phyloP scores from a whole-genome alignment of 2,329 filamentous ascomycete species.

The Pseudocercospora eumusae region DNA sequence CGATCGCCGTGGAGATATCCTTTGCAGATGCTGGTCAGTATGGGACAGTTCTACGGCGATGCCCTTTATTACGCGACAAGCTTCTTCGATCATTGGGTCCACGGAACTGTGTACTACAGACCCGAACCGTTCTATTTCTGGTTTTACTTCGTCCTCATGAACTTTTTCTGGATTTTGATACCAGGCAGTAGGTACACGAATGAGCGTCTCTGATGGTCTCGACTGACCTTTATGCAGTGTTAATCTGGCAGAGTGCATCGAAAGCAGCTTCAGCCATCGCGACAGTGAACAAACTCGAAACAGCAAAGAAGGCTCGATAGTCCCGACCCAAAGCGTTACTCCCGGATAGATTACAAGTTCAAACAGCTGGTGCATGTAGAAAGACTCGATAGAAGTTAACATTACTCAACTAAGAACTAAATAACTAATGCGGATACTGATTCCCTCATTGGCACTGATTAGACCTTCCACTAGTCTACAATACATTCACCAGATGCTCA shows the following conservation, averaged over 20 bases:
- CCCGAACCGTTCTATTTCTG: slow-evolving; percentile 67
- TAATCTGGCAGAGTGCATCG: slow-evolving; percentile 34
- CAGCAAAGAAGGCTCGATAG: slow-evolving; percentile 31
- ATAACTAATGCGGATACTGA: neutral
- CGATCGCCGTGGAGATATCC: slow-evolving; percentile 60
- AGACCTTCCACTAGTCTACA: no score
- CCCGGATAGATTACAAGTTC: neutral
- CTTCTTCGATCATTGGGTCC: slow-evolving; percentile 60
- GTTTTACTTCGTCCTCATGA: slow-evolving; percentile 67
- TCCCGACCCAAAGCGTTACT: neutral
- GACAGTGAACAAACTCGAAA: slow-evolving; percentile 26
- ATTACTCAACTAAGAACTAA: neutral
- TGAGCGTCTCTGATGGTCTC: neutral
- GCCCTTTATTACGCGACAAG: slow-evolving; percentile 65
- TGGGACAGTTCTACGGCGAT: slow-evolving; percentile 66
- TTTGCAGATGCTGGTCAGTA: slow-evolving; percentile 61
- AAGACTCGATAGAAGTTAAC: neutral
- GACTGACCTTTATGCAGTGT: slow-evolving; percentile 27
- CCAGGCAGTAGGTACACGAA: slow-evolving; percentile 53
- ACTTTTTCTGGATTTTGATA: slow-evolving; percentile 66
- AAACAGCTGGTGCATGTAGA: neutral
- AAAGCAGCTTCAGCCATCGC: slow-evolving; percentile 31
- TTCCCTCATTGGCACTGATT: neutral
- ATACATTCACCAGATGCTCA: no score
- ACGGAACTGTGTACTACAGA: slow-evolving; percentile 58